Evolutionary conservation across 2,329 filamentous ascomycete species (phyloP), one percentile per base, ranked within the genome.

Genomic region (Tympanopsis confertula): DNA sequence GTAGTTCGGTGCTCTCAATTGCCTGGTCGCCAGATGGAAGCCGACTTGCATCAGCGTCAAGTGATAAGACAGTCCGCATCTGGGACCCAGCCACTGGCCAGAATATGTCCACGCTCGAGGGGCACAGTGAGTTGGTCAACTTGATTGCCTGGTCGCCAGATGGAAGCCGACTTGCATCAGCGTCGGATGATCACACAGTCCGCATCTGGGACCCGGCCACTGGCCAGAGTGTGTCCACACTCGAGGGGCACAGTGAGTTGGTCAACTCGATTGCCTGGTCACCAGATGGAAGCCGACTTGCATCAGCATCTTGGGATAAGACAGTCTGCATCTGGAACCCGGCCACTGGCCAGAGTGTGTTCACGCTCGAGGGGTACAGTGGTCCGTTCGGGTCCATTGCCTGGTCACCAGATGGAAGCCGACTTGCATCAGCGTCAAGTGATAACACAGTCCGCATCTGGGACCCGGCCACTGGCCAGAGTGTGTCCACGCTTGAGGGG

Each of bases 191-290:
- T 20, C 10, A 17, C 17, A 20, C 17, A 10, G 13, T 20, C 17
- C 12, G 13, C 7, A 36, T 20, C 20, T 20, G 35, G 17, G 35
- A 30, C 12, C 10, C 14, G 13, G 18, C 24, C 30, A n/a, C 19
- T 20, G 14, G 19, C 15, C 28, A 10, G 26, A 14, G 7, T 7
- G 20, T 5, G 35, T 19, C 17, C 10, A 15, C 39, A 15, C 13
- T 44, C 15, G 26, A 33, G 17, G 41, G 41, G 35, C 30, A 42
- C 35, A 26, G 12, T 28, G 26, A 17, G 10, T 28, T 3, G 35
- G 38, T 42, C n/a, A 35, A n/a, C 17, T 39, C 40, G 17, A 32
- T 39, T 4, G 40, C 26, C 32, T 42, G 36, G 24, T 42, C 28
- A n/a, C 38, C 24, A 10, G 38, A 2, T 38, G 39, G 29, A 42